Evolutionary conservation across 352 stramenopile species (phyloP).

Genomic region (Globisporangium perplexum): DNA sequence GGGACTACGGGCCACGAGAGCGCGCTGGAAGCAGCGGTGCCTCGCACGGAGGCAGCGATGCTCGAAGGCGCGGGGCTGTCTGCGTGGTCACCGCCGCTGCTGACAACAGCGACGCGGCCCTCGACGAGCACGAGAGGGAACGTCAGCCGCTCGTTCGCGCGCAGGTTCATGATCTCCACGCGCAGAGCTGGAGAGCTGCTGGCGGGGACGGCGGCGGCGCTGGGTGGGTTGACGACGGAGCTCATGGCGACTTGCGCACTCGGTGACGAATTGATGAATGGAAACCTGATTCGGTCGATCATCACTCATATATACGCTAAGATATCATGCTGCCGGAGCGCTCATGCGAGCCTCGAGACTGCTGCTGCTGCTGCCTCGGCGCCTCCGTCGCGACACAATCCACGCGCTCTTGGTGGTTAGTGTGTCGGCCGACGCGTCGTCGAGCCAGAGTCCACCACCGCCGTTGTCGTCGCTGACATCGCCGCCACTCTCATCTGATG

Average conservation of each 20-base stretch:
- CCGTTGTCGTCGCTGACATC: background rate
- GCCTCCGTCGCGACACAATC: constrained; percentile 13
- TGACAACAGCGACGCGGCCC: constrained; percentile 28
- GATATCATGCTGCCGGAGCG: constrained; percentile 9
- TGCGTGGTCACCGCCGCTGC: constrained; percentile 18
- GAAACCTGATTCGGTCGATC: background rate
- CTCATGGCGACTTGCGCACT: background rate
- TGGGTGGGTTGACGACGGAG: background rate
- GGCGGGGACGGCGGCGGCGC: no score
- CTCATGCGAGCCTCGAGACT: constrained; percentile 11
- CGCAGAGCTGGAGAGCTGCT: background rate
- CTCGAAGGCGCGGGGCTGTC: background rate
- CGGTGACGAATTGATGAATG: background rate
- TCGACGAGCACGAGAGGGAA: constrained; percentile 53
- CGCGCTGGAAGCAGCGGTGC: background rate
- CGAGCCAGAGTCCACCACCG: constrained; percentile 1
- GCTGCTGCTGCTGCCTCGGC: constrained; percentile 12
- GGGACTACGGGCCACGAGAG: constrained; percentile 47
- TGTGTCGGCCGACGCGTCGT: constrained; percentile 12
- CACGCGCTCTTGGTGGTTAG: constrained; percentile 14
- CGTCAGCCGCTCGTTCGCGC: constrained; percentile 63
- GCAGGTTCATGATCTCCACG: constrained; percentile 79
- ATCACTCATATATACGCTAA: background rate
- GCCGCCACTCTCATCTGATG: background rate
- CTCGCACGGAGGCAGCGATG: background rate